Evolutionary conservation across 352 stramenopile species (phyloP).

Genomic region (Halophytophthora batemanensis): DNA sequence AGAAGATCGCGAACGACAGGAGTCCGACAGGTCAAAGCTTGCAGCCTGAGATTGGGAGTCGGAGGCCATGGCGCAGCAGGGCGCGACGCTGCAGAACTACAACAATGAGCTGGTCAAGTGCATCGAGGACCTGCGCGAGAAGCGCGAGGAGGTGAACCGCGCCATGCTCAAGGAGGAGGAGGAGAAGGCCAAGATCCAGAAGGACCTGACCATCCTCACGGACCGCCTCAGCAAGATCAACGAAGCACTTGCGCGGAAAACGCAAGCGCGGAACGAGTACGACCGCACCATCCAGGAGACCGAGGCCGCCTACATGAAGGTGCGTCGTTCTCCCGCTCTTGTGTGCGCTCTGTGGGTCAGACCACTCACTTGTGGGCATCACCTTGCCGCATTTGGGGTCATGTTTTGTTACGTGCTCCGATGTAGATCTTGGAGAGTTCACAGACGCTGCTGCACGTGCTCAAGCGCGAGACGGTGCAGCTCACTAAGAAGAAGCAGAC

Average conservation of each 20-base stretch:
- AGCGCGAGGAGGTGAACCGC: conserved; percentile 90
- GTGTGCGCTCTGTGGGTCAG: background rate
- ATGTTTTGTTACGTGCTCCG: no score
- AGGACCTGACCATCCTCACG: conserved; percentile 90
- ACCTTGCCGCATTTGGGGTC: background rate
- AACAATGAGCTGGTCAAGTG: conserved; percentile 96
- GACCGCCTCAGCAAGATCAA: conserved; percentile 92
- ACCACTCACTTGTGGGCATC: background rate
- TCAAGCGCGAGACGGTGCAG: conserved; percentile 92
- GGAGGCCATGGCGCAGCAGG: conserved; percentile 81
- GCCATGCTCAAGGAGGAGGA: conserved; percentile 94
- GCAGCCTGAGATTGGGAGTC: no score
- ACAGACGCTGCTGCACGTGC: conserved; percentile 93
- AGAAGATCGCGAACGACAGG: no score
- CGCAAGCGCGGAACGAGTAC: conserved; percentile 91
- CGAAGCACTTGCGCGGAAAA: conserved; percentile 87
- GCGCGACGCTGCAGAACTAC: conserved; percentile 93
- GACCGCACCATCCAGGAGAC: conserved; percentile 94
- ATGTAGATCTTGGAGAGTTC: conserved; percentile 90
- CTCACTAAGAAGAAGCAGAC: conserved; percentile 95
- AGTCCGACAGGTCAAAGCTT: no score
- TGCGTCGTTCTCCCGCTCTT: conserved; percentile 4
- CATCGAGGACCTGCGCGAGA: conserved; percentile 93
- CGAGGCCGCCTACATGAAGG: conserved; percentile 93
- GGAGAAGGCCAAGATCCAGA: conserved; percentile 94